Evolutionary conservation across 768 basidiomycete species (phyloP).

Genomic region (Phylloporus sp.): DNA sequence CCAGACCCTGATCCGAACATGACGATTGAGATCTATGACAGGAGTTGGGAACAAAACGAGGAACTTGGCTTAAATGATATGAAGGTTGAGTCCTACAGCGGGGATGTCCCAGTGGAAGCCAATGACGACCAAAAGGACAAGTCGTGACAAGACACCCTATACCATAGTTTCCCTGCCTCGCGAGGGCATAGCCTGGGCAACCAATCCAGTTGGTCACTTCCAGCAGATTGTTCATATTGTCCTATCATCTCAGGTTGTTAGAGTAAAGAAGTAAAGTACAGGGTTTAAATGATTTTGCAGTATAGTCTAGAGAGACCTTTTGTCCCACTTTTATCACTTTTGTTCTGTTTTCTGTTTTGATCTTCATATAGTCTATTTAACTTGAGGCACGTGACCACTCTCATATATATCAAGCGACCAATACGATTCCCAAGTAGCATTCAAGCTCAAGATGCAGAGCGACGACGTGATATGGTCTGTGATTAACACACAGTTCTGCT

Average conservation of each 20-base stretch:
- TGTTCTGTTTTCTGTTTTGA: no score
- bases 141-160: slow-evolving; percentile 2
- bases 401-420: no score
- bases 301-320: no score
- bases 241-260: no score
- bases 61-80: slow-evolving; percentile 91
- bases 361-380: no score
- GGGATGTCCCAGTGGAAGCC: slow-evolving; percentile 7
- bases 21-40: slow-evolving; percentile 75
- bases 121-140: not conserved
- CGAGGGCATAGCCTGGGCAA: no score
- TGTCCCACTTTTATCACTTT: no score
- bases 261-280: no score
- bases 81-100: slow-evolving; percentile 54
- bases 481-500: slow-evolving; percentile 93
- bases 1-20: slow-evolving; percentile 97
- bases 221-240: no score
- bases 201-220: no score
- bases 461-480: slow-evolving; percentile 99
- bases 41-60: slow-evolving; percentile 90
- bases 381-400: no score
- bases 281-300: no score
- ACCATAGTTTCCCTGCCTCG: not conserved
- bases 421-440: not conserved
- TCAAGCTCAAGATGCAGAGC: slow-evolving; percentile 74